phyloP scores from a whole-genome alignment of 768 basidiomycete species.

The Pulveroboletus sp. region DNA sequence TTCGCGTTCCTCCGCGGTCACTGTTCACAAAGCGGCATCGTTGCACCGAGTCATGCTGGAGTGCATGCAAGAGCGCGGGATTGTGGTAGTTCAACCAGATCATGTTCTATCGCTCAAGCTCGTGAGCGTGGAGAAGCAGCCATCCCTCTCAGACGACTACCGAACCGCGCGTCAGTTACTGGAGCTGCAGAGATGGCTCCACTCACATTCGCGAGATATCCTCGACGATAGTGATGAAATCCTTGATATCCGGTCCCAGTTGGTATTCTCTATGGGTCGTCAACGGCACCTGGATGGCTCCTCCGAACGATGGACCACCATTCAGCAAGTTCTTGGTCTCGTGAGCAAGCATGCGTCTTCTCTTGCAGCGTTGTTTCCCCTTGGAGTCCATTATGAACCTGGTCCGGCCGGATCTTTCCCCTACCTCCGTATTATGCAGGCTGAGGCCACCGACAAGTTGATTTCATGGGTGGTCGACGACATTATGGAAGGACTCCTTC shows the following conservation, averaged over 20 bases:
- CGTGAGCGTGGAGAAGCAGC: constrained; percentile 36
- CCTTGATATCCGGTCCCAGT: no score
- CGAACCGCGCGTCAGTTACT: constrained; percentile 18
- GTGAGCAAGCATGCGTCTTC: constrained; percentile 6
- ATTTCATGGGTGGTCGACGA: no score
- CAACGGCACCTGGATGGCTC: constrained; percentile 25
- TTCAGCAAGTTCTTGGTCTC: constrained; percentile 26
- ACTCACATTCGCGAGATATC: constrained; percentile 16
- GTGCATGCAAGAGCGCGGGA: constrained; percentile 36
- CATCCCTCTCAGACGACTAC: background rate
- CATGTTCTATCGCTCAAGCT: constrained; percentile 49
- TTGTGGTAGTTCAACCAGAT: constrained; percentile 48
- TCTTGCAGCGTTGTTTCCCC: background rate
- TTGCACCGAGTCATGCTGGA: constrained; percentile 31
- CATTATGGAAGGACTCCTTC: constrained; percentile 16
- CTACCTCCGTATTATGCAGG: no score
- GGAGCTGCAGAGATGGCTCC: constrained; percentile 18
- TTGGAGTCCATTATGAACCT: background rate
- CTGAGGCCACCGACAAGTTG: no score
- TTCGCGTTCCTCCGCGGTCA: constrained; percentile 25
- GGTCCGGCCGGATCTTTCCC: constrained; percentile 12
- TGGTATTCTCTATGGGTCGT: constrained; percentile 32
- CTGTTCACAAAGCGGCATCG: background rate
- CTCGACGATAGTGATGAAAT: constrained; percentile 26
- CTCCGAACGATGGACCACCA: constrained; percentile 31